These are phyloP conservation scores for Pseudocercospora fijiensis DNA, from an alignment of 2,329 filamentous ascomycete genomes.

Conservation along the genomic window DNA sequence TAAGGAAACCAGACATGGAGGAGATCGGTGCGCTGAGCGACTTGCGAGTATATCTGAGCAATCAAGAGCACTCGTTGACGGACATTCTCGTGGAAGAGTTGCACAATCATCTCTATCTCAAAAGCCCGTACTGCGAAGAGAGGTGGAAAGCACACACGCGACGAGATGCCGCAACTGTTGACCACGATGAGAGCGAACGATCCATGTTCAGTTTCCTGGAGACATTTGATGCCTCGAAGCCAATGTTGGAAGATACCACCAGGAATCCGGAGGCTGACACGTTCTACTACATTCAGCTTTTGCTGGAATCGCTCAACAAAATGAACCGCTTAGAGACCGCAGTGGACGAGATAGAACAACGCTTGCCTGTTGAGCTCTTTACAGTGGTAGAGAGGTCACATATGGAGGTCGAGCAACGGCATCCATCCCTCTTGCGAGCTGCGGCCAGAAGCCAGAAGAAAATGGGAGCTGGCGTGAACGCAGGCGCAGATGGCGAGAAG, in stretches of 20 bases:
- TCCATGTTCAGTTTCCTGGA: slow-evolving; percentile 59
- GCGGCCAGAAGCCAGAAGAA: slow-evolving; percentile 51
- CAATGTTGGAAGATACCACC: slow-evolving; percentile 79
- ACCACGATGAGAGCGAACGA: slow-evolving; percentile 50
- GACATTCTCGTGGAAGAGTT: slow-evolving; percentile 97
- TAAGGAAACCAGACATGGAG: slow-evolving; percentile 85
- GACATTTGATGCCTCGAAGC: slow-evolving; percentile 53
- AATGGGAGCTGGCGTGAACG: slow-evolving; percentile 37
- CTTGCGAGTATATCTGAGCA: slow-evolving; percentile 80
- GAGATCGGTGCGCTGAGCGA: slow-evolving; percentile 86
- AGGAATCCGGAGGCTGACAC: slow-evolving; percentile 95
- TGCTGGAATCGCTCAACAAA: slow-evolving; percentile 87
- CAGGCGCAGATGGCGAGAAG: slow-evolving; percentile 32
- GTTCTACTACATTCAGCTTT: slow-evolving; percentile 84
- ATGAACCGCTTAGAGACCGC: slow-evolving; percentile 82
- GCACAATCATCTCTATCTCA: slow-evolving; percentile 94
- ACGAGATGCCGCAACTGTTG: slow-evolving; percentile 38
- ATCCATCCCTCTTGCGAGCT: slow-evolving; percentile 72
- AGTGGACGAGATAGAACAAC: slow-evolving; percentile 86
- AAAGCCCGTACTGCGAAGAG: slow-evolving; percentile 95
- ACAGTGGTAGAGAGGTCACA: slow-evolving; percentile 92
- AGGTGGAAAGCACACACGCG: slow-evolving; percentile 84
- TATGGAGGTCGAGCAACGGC: slow-evolving; percentile 85
- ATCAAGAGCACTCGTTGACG: slow-evolving; percentile 87
- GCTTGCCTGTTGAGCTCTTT: slow-evolving; percentile 90